Evolutionary conservation across 495 filamentous ascomycete genomes (phyloP), one percentile per base, ranked within the genome.

Genomic region (Penicillium atrosanguineum): DNA sequence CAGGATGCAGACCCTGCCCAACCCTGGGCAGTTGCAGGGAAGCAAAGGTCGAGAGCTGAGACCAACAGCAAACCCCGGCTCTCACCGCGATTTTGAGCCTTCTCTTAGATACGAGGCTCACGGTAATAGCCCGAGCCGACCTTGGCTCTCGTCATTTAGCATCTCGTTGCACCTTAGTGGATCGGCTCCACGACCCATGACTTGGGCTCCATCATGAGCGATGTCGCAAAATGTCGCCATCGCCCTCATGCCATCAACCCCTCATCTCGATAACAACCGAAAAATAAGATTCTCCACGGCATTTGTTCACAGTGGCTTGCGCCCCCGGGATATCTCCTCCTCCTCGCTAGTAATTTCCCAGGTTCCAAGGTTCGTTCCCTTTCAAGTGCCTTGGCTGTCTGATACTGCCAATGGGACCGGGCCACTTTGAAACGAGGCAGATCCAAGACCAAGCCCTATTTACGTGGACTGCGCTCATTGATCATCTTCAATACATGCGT

Each of bases 101-200:
- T 16, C 15, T n/a, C 11, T 19, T 15, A 19, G n/a, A 18, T 20
- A 19, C 38, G 16, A 40, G 1, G n/a, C n/a, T 40, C 38, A 18
- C 38, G 38, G 8, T 7, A 38, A 15, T n/a, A 25, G 39, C n/a
- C 18, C 46, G 38, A 20, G 7, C 46, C 37, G 47, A 50, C 52
- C 52, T 55, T 55, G 52, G 52, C 52, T 20, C 28, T 55, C 52
- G 52, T 55, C 52, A 55, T 55, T 8, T 40, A 50, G 42, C 52
- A 44, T 48, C 15, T 12, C 11, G 31, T 14, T 8, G 28, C 7
- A 34, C 31, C 9, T 34, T 12, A 34, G 11, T 2, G 11, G 31
- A 34, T 40, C 15, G 37, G 37, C 14, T n/a, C 15, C 37, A 39
- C 4, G 38, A 20, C n/a, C 19, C 38, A 40, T 40, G 16, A 40